phyloP scores from a whole-genome alignment of 2,329 filamentous ascomycete genomes.

The Paraconiothyrium sp. region DNA sequence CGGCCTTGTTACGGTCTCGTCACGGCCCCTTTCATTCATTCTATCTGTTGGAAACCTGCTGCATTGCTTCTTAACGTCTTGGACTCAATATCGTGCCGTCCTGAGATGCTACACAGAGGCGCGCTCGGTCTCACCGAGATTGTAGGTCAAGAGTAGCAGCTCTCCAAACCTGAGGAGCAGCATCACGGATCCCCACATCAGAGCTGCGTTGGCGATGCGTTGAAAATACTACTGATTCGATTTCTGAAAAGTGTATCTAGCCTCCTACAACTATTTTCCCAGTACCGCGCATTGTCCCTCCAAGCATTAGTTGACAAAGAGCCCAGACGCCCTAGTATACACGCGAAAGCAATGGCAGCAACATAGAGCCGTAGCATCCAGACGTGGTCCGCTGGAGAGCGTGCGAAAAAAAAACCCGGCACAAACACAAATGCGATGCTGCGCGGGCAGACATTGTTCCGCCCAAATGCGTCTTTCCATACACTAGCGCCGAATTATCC shows the following conservation, averaged over 20 bases:
- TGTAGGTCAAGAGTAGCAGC: neutral
- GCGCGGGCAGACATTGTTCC: constrained; percentile 11
- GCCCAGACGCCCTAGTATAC: constrained; percentile 9
- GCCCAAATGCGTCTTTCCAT: constrained; percentile 5
- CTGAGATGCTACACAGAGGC: neutral
- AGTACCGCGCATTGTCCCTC: neutral
- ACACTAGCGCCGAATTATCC: constrained; percentile 2
- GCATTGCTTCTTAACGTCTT: neutral
- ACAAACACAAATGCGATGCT: constrained; percentile 10
- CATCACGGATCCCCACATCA: too few species aligned
- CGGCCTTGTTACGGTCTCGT: neutral
- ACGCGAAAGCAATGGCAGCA: constrained; percentile 5
- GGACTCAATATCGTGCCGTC: neutral
- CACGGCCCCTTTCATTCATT: neutral
- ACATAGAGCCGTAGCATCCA: neutral
- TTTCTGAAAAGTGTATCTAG: neutral
- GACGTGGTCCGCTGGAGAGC: neutral
- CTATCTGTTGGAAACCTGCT: neutral
- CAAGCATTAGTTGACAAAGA: neutral
- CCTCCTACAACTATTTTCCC: neutral
- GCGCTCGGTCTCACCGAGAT: neutral
- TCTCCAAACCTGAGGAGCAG: neutral
- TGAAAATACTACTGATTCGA: neutral
- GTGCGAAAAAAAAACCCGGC: neutral
- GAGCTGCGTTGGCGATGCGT: neutral